Conservation (phyloP, 345 rosid species). For the Camelina hispida region DNA sequence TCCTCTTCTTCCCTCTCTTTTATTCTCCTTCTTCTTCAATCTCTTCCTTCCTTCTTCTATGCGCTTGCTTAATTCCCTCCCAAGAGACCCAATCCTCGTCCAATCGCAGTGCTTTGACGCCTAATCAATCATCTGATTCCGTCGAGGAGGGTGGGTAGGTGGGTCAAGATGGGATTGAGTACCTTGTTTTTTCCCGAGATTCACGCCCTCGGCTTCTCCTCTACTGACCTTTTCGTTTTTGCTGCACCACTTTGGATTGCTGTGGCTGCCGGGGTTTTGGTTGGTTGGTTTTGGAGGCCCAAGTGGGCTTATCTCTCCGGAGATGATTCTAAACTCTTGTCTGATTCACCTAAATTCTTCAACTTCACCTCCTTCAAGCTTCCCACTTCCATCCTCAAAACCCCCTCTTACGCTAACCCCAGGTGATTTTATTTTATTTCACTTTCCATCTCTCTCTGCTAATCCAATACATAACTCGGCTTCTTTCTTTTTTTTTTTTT, state of each 20-base stretch:
- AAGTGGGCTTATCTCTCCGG: slow-evolving; percentile 69
- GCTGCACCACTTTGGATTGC: slow-evolving; percentile 84
- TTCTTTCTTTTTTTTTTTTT: background rate
- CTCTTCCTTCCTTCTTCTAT: slow-evolving; percentile 2
- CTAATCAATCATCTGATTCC: slow-evolving; percentile 5
- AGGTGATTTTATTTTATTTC: slow-evolving; percentile 51
- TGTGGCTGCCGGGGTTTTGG: slow-evolving; percentile 77
- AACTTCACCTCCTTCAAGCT: slow-evolving; percentile 49
- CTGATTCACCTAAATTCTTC: slow-evolving; percentile 30
- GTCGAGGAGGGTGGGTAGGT: no score
- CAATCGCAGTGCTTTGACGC: slow-evolving; percentile 46
- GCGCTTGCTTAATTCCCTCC: background rate
- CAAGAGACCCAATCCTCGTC: slow-evolving; percentile 44
- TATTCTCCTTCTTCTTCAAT: background rate
- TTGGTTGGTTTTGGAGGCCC: slow-evolving; percentile 97
- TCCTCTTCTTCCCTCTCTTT: slow-evolving; percentile 41
- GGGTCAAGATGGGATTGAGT: slow-evolving; percentile 53
- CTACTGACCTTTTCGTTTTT: slow-evolving; percentile 53
- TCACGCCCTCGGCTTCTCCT: slow-evolving; percentile 47
- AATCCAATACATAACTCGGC: background rate
- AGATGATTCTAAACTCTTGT: slow-evolving; percentile 40
- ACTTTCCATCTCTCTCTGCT: background rate
- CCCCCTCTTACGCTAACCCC: slow-evolving; percentile 44
- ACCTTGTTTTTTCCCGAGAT: slow-evolving; percentile 55
- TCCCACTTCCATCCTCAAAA: slow-evolving; percentile 57